These are phyloP conservation scores for Nemania bipapillata DNA, from an alignment of 2,329 filamentous ascomycete genomes.

Conservation along the genomic window DNA sequence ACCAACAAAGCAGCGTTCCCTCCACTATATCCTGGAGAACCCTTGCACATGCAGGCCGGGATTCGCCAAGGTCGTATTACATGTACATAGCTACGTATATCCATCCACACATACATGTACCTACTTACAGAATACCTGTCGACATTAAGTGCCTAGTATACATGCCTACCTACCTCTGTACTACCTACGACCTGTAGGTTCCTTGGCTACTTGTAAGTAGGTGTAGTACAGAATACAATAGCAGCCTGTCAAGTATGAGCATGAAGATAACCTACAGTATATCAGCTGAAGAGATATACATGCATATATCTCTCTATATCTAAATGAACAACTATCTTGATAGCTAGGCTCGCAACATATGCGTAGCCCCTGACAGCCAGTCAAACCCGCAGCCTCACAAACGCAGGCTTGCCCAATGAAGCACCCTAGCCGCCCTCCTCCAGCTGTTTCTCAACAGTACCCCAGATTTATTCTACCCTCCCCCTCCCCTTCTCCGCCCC, in stretches of 20 bases:
- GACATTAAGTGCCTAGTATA: neutral
- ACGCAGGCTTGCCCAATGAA: slow-evolving; percentile 29
- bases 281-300: neutral
- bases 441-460: slow-evolving; percentile 32
- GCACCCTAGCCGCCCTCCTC: slow-evolving; percentile 22
- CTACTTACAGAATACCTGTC: too few species aligned
- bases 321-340: neutral
- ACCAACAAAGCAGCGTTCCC: neutral
- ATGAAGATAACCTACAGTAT: too few species aligned
- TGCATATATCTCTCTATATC: neutral
- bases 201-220: too few species aligned
- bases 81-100: neutral
- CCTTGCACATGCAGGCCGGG: slow-evolving; percentile 34
- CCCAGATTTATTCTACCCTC: slow-evolving; percentile 35
- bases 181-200: neutral
- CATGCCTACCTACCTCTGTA: neutral
- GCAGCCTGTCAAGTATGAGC: too few species aligned
- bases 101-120: neutral
- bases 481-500: slow-evolving; percentile 1
- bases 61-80: slow-evolving; percentile 11
- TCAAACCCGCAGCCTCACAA: slow-evolving; percentile 34
- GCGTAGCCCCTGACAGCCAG: slow-evolving; percentile 24
- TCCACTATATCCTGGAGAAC: slow-evolving; percentile 35
- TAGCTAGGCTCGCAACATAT: neutral
- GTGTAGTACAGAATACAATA: too few species aligned